Evolutionary conservation across 192 early-diverging fungal genomes (phyloP), one percentile per base, ranked within the genome.

Genomic region (Backusella parvicylindrica): DNA sequence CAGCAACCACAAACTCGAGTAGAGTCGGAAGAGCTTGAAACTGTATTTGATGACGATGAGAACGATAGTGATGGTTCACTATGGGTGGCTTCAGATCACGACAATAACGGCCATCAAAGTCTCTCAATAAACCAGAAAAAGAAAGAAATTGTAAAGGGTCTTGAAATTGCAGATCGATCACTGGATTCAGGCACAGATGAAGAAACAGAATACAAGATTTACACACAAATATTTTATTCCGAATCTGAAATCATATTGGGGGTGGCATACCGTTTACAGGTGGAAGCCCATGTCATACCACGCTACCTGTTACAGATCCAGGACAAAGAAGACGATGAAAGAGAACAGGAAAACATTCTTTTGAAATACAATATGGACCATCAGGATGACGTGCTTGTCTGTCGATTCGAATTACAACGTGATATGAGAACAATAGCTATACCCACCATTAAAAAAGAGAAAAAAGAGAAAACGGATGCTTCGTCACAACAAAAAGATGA

Each of bases 201-300:
- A 1, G 21, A 21, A 23, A 8, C n/a, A 0, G 32, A 33, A 4
- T 36, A 68, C 32, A 68, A 68, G n/a, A 37, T 35, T 49, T 71
- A 71, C 18, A 32, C 38, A 36, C 53, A 80, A 40, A 70, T 71
- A 8, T 73, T 81, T 12, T 81, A 75, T 32, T 75, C 79, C 3
- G 33, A 56, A 33, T 33, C 75, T 15, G 72, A 77, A 50, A 64
- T 36, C 15, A 71, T 81, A 26, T 50, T 81, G 0, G 79, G 79
- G 3, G 56, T 53, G 15, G 69, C 70, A 23, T 77, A 81, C 32
- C 71, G 75, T 50, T 18, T 81, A 2, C 67, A 56, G 21, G 40
- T 77, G 0, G 75, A 81, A 64, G 79, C 79, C 30, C 71, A 73
- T 35, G 72, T 74, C 0, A 70, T 80, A 13, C 69, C 68, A 6